phyloP scores from a whole-genome alignment of 768 basidiomycete species.

The Saitozyma sp. region DNA sequence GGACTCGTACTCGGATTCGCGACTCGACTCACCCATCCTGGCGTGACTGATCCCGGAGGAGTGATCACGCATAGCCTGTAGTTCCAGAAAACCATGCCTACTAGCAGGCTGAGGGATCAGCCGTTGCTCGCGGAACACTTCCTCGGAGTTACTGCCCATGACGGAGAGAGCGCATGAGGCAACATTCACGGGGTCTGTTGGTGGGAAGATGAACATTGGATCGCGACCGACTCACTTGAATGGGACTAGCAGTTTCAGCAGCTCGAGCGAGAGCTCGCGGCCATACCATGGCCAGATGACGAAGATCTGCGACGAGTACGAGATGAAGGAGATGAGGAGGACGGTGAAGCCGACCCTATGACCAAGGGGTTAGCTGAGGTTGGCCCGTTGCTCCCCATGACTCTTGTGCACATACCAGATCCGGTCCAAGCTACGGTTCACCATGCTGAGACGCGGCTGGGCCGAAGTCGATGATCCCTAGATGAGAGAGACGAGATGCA shows the following conservation, averaged over 20 bases:
- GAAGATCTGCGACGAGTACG: slow-evolving; percentile 84
- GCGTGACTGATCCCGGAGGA: slow-evolving; percentile 81
- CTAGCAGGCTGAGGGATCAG: slow-evolving; percentile 62
- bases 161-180: not conserved
- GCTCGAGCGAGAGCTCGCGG: slow-evolving; percentile 67
- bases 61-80: slow-evolving; percentile 80
- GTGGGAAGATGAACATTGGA: no score
- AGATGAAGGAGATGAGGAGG: slow-evolving; percentile 66
- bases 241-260: slow-evolving; percentile 73
- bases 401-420: not conserved
- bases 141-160: not conserved
- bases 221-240: slow-evolving; percentile 72
- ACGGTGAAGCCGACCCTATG: slow-evolving; percentile 51
- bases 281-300: slow-evolving; percentile 94
- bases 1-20: not conserved
- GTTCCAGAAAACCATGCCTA: slow-evolving; percentile 79
- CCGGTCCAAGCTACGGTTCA: not conserved
- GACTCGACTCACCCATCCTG: slow-evolving; percentile 63
- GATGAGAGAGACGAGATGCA: not conserved
- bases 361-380: not conserved
- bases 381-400: not conserved
- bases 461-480: not conserved
- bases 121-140: not conserved
- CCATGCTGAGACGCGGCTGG: not conserved
- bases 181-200: not conserved